phyloP scores from a whole-genome alignment of 805 yeast species.

The Kodamaea kaohsiungensis region DNA sequence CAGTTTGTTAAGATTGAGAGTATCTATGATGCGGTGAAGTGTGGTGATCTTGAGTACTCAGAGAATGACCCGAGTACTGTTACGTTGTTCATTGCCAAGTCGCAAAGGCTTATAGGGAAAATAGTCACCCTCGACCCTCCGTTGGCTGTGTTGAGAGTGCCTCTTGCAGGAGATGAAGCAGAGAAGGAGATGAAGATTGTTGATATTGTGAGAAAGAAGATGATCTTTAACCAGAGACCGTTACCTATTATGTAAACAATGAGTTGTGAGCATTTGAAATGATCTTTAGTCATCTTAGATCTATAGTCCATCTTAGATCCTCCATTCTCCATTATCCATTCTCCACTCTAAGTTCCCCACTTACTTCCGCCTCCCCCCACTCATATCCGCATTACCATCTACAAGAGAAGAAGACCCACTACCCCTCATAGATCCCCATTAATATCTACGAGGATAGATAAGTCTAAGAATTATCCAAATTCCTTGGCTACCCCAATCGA shows the following conservation, averaged over 20 bases:
- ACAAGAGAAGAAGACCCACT: too few relatives aligned
- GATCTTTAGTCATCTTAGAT: too few relatives aligned
- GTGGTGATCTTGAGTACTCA: slow-evolving; percentile 52
- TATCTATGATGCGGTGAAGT: slow-evolving; percentile 47
- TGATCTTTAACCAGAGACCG: slow-evolving; percentile 68
- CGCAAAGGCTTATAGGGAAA: slow-evolving; percentile 68
- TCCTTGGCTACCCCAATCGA: too few relatives aligned
- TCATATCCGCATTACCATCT: too few relatives aligned
- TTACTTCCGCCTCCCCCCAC: too few relatives aligned
- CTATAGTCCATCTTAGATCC: too few relatives aligned
- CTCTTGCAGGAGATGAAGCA: slow-evolving; percentile 36
- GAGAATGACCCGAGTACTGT: slow-evolving; percentile 43
- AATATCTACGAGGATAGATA: too few relatives aligned
- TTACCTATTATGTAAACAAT: slow-evolving; percentile 66
- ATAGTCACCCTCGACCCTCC: slow-evolving; percentile 64
- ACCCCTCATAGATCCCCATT: too few relatives aligned
- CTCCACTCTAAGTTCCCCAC: too few relatives aligned
- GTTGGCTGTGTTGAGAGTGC: slow-evolving; percentile 58
- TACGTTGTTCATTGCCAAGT: slow-evolving; percentile 62
- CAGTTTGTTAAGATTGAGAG: slow-evolving; percentile 37
- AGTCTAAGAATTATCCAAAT: too few relatives aligned
- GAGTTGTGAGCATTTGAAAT: neutral
- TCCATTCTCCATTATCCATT: too few relatives aligned
- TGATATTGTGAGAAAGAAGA: slow-evolving; percentile 59
- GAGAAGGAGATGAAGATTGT: slow-evolving; percentile 52